Percentiles rank a stretch among this genome's conserved stretches.
These are phyloP conservation scores for Rubia tinctorum DNA, from an alignment of 305 asterid genomes.

Conservation along the genomic window DNA sequence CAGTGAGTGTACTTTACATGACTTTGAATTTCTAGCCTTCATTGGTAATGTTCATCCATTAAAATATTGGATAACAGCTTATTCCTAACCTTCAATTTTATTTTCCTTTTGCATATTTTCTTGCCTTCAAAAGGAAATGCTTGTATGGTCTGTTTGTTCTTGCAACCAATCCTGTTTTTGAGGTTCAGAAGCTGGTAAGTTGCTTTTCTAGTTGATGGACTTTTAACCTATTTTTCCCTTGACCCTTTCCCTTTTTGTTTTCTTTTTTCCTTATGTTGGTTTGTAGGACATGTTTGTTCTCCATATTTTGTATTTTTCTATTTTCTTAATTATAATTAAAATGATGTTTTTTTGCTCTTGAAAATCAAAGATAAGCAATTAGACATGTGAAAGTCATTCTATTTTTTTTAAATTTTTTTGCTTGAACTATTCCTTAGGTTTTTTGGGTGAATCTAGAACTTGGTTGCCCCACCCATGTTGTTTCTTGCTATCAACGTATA, in stretches of 20 bases:
- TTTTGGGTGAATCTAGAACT: not conserved
- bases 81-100: too few species aligned
- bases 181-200: slow-evolving; percentile 92
- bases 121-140: slow-evolving; percentile 76
- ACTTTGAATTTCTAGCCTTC: too few species aligned
- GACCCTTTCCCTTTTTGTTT: too few species aligned
- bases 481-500: not conserved
- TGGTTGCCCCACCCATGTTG: not conserved
- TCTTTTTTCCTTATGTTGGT: too few species aligned
- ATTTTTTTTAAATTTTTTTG: not conserved
- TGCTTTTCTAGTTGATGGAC: slow-evolving; percentile 88
- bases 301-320: too few species aligned
- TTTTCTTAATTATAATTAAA: too few species aligned
- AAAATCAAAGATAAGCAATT: slow-evolving; percentile 9
- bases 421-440: not conserved
- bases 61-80: too few species aligned
- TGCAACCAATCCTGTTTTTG: slow-evolving; percentile 72
- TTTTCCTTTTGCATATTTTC: too few species aligned
- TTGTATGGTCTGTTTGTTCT: slow-evolving; percentile 92
- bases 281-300: too few species aligned
- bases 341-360: not conserved
- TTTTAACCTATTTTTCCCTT: slow-evolving; percentile 72
- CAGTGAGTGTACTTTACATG: too few species aligned
- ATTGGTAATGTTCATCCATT: too few species aligned
- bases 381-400: slow-evolving; percentile 13